Conservation (phyloP, 768 basidiomycete genomes). For the Rhodotorula taiwanensis region DNA sequence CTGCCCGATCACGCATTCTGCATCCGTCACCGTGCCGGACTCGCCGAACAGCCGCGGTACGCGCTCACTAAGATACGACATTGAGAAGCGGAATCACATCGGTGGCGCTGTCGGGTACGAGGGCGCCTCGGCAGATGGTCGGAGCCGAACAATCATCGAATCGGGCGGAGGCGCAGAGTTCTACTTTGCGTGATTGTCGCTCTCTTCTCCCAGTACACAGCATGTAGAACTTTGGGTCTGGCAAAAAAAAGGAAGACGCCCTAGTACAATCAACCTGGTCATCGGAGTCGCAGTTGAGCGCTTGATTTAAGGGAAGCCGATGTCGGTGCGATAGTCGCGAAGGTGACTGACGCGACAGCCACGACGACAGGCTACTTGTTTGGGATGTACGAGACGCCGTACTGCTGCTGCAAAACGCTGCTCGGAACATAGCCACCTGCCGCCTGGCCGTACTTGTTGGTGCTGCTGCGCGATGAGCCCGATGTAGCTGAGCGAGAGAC, state of each 20-base stretch:
- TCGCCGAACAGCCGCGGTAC: background rate
- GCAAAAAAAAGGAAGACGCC: no score
- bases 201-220: no score
- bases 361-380: no score
- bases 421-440: constrained; percentile 18
- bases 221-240: no score
- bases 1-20: background rate
- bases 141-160: background rate
- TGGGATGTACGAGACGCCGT: no score
- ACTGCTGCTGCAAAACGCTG: constrained; percentile 10
- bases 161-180: background rate
- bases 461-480: background rate
- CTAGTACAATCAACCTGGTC: no score
- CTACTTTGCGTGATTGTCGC: background rate
- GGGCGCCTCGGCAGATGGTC: background rate
- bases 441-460: background rate
- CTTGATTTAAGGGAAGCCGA: no score
- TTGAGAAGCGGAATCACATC: background rate
- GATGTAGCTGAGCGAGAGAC: background rate
- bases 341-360: no score
- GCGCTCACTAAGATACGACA: background rate
- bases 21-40: background rate
- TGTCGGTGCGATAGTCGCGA: no score
- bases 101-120: background rate
- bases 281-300: no score